A percentile compares a stretch with the other conserved stretches of the same genome.
Evolutionary conservation across 2,329 filamentous ascomycete genomes (phyloP).

Genomic region (Scorias spongiosa): DNA sequence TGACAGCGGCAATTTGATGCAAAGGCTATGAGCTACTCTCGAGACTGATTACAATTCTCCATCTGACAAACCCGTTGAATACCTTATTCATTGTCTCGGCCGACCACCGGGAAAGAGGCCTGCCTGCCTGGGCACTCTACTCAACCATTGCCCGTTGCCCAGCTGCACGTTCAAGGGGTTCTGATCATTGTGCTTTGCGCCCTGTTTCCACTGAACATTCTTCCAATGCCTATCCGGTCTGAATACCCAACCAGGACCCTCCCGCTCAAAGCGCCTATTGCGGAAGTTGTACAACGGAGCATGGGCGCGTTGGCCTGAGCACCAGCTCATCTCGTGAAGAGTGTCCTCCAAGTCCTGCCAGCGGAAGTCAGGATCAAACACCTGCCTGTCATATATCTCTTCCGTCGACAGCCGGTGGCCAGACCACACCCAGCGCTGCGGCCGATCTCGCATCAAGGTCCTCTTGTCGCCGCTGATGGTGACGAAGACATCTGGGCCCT

Average conservation of each 20-base stretch:
- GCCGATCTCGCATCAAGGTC: conserved; percentile 24
- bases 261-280: conserved; percentile 11
- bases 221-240: conserved; percentile 10
- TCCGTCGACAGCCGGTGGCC: conserved; percentile 16
- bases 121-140: conserved; percentile 9
- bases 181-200: conserved; percentile 3
- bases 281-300: conserved; percentile 14
- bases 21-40: no score
- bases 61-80: no score
- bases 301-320: not conserved
- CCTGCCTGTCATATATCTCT: conserved; percentile 2
- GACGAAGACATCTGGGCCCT: conserved; percentile 33
- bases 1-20: no score
- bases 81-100: conserved; percentile 5
- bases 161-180: conserved; percentile 5
- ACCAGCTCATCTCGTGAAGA: conserved; percentile 5
- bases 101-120: conserved; percentile 14
- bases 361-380: conserved; percentile 19
- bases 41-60: no score
- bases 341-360: conserved; percentile 9
- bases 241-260: conserved; percentile 3
- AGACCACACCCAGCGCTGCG: conserved; percentile 22
- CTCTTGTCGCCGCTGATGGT: conserved; percentile 22
- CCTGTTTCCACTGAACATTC: conserved; percentile 14
- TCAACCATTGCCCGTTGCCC: conserved; percentile 8